Evolutionary conservation across 129 eudicot species (phyloP), one percentile per base, ranked within the genome.

Genomic region (Helichrysum umbraculigerum): DNA sequence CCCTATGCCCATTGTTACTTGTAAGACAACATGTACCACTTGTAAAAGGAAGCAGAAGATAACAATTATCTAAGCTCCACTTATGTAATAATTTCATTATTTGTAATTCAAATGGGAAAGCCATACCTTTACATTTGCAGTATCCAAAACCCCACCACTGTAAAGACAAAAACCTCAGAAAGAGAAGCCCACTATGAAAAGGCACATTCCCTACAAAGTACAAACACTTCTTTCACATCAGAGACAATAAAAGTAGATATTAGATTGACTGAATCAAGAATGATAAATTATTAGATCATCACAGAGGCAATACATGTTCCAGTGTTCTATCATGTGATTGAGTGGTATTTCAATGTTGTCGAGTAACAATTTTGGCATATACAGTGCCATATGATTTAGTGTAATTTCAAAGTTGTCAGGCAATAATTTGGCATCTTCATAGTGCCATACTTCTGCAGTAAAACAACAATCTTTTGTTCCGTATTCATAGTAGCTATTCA

Each of bases 331-430:
- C 16, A 12, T 12, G 14, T 11, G 52, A 44, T 44, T 14, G 52
- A 44, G 52, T 44, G 17, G 2, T 11, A 12, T 44, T 44, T 14
- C 52, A 44, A 44, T 12, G 52, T 44, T 44, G 52, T 11, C 17
- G 11, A 17, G 17, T 44, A 58, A 58, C 16, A 59, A 44, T 12
- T 12, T 44, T 12, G 52, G 52, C 52, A 60, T 60, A 60, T 60
- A 3, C 66, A 44, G 52, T 60, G 15, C 7, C 66, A 60, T 20
- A 16, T 70, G 29, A 33, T 17, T 47, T 19, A 50, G 47, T 75
- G 72, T 62, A 75, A 65, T 65, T n/a, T 32, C 21, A 51, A 51
- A 51, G 75, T 68, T 68, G 17, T n/a, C 33, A 41, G 32, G n/a
- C 21, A 15, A 47, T 16, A 70, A 70, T 6, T 34, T 28, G 12